These are phyloP conservation scores for Mangifera indica DNA, from an alignment of 345 rosid genomes.

Conservation along the genomic window DNA sequence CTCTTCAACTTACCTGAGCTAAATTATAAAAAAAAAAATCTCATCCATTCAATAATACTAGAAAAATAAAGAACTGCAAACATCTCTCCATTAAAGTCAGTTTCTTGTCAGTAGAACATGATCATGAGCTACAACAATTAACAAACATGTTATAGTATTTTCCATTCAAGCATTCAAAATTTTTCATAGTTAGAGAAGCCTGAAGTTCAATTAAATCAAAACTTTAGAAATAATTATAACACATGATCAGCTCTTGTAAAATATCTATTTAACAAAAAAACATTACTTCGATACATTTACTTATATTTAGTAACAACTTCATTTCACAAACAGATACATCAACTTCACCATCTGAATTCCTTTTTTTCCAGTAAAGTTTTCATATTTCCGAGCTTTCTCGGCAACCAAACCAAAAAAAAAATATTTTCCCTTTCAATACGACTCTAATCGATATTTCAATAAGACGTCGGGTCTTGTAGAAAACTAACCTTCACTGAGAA, in stretches of 20 bases:
- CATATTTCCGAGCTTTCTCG: background rate
- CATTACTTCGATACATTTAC: too few relatives aligned
- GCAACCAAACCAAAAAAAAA: background rate
- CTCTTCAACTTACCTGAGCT: background rate
- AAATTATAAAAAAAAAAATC: background rate
- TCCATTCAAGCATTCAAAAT: background rate
- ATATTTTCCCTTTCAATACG: background rate
- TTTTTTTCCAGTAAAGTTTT: background rate
- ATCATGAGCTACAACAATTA: background rate
- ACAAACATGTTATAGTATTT: background rate
- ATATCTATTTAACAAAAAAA: too few relatives aligned
- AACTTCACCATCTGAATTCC: background rate
- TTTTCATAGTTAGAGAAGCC: background rate
- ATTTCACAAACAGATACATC: background rate
- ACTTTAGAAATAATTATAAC: too few relatives aligned
- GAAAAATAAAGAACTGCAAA: too few relatives aligned
- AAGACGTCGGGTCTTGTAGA: background rate
- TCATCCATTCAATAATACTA: background rate
- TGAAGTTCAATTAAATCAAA: background rate
- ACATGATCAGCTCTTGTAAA: too few relatives aligned
- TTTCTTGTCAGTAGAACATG: background rate
- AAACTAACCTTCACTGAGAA: background rate
- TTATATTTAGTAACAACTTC: too few relatives aligned
- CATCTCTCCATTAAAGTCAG: background rate
- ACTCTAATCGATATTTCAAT: too few relatives aligned